phyloP scores from a whole-genome alignment of 495 filamentous ascomycete genomes.

The Corynascus novoguineensis region DNA sequence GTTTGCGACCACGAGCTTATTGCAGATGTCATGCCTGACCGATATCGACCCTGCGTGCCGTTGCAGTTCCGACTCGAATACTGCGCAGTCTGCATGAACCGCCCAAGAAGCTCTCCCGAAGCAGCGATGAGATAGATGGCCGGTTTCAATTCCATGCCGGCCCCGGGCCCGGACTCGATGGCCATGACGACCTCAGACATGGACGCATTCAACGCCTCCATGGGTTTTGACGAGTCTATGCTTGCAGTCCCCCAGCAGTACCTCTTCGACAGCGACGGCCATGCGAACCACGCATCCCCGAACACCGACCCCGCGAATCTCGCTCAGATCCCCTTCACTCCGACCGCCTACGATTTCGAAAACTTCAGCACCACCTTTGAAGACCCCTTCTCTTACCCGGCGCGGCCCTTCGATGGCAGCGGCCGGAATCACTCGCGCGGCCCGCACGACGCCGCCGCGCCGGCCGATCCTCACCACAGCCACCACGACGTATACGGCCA shows the following conservation, averaged over 20 bases:
- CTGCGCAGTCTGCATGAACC: conserved; percentile 4
- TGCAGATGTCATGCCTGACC: background rate
- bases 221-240: conserved; percentile 43
- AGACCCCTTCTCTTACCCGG: conserved; percentile 57
- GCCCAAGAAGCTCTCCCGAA: background rate
- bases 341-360: conserved; percentile 49
- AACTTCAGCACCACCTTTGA: conserved; percentile 57
- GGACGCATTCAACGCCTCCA: conserved; percentile 37
- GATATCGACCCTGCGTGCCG: background rate
- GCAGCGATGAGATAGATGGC: conserved; percentile 49
- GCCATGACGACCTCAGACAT: conserved; percentile 33
- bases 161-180: conserved; percentile 36
- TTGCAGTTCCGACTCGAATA: background rate
- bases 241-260: conserved; percentile 4
- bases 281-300: background rate
- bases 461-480: conserved; percentile 19
- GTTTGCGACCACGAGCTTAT: background rate
- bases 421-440: conserved; percentile 21
- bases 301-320: conserved; percentile 42
- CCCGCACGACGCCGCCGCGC: background rate
- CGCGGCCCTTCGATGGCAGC: conserved; percentile 36
- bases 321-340: conserved; percentile 47
- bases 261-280: background rate
- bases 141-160: conserved; percentile 45
- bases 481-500: conserved; percentile 16